Base-by-base conservation (phyloP, 805 yeast genomes). In the Kazachstania taianensis region DNA sequence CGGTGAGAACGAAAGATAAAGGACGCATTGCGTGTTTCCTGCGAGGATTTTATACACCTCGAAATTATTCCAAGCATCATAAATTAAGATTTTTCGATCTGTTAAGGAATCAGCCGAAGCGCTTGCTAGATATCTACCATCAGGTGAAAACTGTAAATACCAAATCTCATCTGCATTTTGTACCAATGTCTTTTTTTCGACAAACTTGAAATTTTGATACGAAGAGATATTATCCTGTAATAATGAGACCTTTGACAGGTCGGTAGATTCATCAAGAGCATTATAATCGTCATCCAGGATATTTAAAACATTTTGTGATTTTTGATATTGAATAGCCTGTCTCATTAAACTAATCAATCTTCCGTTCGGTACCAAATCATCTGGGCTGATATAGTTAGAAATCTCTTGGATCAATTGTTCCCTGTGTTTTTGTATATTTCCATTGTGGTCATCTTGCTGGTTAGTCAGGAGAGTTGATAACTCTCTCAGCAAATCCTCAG, bases 101-200 rank as follows among this genome's bases (percentile, higher is more conserved):
- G 50, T 48, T 7, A 43, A 33, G 12, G 53, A 42, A 18, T 53
- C 94, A 12, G 74, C 69, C 6, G 92, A 75, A 0, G 87, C 81
- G 1, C 87, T 72, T n/a, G 84, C 94, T 27, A 87, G 61, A 43
- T 65, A 75, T 42, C 67, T 69, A 3, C 96, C 96, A 58, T 72
- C 70, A 31, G 85, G 81, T 5, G 92, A 79, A 51, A 83, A 86
- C 39, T 72, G 72, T 10, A 81, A 67, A 51, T 67, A 80, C 96
- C 96, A 87, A 9, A 84, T 89, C 54, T 87, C 94, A 50, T 78
- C 75, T 1, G 61, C 55, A 49, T 82, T 92, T 30, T 66, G 63
- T 1, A 58, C 36, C 10, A 56, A 37, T 4, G 52, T 47, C 16
- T 43, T 46, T 10, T 38, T 44, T 16, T 53, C 49, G 1, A n/a